Base-by-base conservation (phyloP, 1,284 basidiomycete species). In the Ustanciosporium gigantosporum region DNA sequence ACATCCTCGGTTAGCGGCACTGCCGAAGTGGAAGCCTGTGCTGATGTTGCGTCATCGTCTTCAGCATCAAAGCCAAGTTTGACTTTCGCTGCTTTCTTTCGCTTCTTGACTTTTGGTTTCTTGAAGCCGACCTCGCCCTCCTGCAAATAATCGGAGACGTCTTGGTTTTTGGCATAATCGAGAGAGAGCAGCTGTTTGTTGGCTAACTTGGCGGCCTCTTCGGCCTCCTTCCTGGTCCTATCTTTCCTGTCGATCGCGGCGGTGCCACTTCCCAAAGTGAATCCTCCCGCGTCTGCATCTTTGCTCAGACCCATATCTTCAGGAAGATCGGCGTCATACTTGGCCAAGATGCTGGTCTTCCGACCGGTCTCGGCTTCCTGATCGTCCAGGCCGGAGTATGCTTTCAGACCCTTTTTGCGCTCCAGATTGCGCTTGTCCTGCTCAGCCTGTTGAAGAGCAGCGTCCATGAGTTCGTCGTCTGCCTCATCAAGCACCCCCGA, bases 381-480 rank as follows among this genome's bases (percentile, higher is more conserved):
- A 69, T 99, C 94, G 73, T 99, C 94, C 75, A 92, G 91, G 19
- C 94, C 94, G 0, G 90, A 94, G 75, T 98, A 99, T 70, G 89
- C 86, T 35, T 85, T 84, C 36, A 86, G 88, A 80, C 94, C 95
- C 44, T 88, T 88, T 80, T 95, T 95, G 31, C 90, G 81, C 46
- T 92, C 89, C 38, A 86, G 83, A 46, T 86, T 88, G 81, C 87
- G 87, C 76, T 88, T 85, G 19, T 85, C 84, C 9, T 84, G 84
- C 70, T 92, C 91, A 37, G 84, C 84, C 76, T 95, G 91, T 0
- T 89, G 90, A 81, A 97, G 84, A 67, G 92, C 89, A 38, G 94
- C 82, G 70, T 98, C 96, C 80, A 95, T 89, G 16, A 98, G 83
- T 79, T 96, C 94, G 79, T 98, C 95, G 86, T 98, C 95, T 89